phyloP scores from a whole-genome alignment of 1,284 basidiomycete species.

The Amylostereum areolatum region DNA sequence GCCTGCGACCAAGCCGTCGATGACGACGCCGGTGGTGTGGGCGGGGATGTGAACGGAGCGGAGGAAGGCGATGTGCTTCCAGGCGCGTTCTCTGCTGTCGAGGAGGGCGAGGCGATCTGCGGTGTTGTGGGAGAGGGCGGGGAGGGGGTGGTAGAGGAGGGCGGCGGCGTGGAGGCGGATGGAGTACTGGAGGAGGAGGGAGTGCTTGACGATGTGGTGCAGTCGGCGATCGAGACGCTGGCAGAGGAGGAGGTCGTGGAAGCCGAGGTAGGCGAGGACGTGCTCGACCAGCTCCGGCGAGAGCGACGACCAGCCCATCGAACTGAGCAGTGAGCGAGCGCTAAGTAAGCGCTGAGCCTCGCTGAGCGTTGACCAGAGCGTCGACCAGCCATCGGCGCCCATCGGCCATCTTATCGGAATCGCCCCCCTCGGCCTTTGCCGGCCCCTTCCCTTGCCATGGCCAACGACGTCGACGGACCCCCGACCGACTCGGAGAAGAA shows the following conservation, averaged over 20 bases:
- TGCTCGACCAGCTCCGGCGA: conserved; percentile 8
- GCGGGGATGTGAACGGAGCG: no score
- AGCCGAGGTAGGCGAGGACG: conserved; percentile 6
- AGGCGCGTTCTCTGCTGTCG: conserved; percentile 8
- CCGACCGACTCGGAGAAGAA: not conserved
- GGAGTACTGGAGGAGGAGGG: conserved; percentile 7
- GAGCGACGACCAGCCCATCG: no score
- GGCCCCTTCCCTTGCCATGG: no score
- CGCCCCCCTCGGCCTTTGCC: no score
- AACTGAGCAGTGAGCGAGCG: no score
- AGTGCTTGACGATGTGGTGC: conserved; percentile 2
- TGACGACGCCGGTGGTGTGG: no score
- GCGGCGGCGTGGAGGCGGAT: conserved; percentile 5
- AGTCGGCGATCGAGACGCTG: conserved; percentile 5
- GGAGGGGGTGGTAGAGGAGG: conserved; percentile 3
- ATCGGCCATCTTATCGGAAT: not conserved
- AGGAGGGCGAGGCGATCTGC: conserved; percentile 8
- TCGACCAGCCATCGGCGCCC: not conserved
- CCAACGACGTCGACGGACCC: no score
- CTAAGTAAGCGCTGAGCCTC: not conserved
- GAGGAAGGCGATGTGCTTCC: conserved; percentile 5
- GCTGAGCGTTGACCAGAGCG: not conserved
- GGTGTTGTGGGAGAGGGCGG: conserved; percentile 1
- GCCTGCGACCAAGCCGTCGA: no score
- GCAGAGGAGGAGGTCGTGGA: conserved; percentile 8